Base-by-base conservation (phyloP, 129 eudicot species). In the Artemisia annua region DNA sequence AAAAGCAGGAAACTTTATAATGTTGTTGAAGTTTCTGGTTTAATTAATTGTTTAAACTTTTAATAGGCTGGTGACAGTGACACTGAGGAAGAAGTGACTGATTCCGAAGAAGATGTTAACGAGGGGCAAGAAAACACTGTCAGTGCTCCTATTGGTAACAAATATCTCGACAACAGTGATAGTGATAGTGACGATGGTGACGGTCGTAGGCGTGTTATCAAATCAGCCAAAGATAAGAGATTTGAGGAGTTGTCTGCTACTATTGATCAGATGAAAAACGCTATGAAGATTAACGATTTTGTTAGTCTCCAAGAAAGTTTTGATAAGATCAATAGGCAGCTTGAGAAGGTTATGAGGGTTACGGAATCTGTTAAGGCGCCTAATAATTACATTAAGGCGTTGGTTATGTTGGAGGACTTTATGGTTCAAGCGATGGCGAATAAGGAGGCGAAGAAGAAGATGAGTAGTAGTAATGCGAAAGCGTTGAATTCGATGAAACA, bases 271-370 rank as follows among this genome's bases (percentile, higher is more conserved):
- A 79, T 91, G 87, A 88, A 88, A 76, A 91, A 91, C 72, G 96
- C 90, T 0, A 91, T 91, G 87, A 91, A 91, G 82, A 91, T 91
- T 39, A 88, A 91, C 68, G 92, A 91, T 64, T 91, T 96, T 92
- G 88, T 88, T 57, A 88, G 88, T 66, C 61, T 91, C 19, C 95
- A 91, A 58, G 95, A 91, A 65, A 83, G 89, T 77, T 91, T 77
- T 73, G 95, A 91, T 64, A 91, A 91, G 84, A 83, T 88, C 18
- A 84, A 86, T 54, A 82, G 87, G 84, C 96, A 91, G 62, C 82
- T 91, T 52, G 96, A 87, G 72, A 91, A 91, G 81, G 90, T 86
- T 39, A 84, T 86, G 88, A 69, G 87, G 79, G 88, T 86, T 17
- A 83, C 84, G 0, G 87, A 88, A 62, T 75, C 88, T 3, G 90